Percentiles rank a stretch among this genome's conserved stretches.
phyloP scores from a whole-genome alignment of 1,284 basidiomycete species.

The Tremellales sp. region DNA sequence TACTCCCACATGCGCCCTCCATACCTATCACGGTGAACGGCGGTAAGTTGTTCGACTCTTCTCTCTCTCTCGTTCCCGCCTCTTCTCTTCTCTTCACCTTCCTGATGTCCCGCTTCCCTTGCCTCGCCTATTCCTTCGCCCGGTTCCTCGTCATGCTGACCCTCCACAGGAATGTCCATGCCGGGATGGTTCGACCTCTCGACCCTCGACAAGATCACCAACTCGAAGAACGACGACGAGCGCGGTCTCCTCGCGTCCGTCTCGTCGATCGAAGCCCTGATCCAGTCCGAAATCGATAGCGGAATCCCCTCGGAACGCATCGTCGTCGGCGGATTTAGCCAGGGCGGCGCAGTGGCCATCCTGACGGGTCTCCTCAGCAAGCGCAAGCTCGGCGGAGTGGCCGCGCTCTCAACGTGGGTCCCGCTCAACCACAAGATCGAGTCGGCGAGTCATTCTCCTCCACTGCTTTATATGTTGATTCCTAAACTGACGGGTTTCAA shows the following conservation, averaged over 20 bases:
- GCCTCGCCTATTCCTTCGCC: constrained; percentile 1
- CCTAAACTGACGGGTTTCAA: constrained; percentile 2
- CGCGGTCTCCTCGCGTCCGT: constrained; percentile 64
- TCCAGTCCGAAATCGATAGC: constrained; percentile 67
- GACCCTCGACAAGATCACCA: constrained; percentile 59
- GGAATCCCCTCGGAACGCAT: constrained; percentile 58
- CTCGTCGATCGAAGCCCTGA: constrained; percentile 61
- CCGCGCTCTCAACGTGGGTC: constrained; percentile 71
- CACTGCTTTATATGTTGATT: background rate
- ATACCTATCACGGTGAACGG: constrained; percentile 47
- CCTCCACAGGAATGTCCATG: constrained; percentile 28
- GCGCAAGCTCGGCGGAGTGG: constrained; percentile 67
- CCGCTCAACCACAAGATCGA: constrained; percentile 63
- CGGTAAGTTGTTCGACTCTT: constrained; percentile 27
- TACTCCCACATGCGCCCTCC: constrained; percentile 69
- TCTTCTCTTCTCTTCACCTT: constrained; percentile 1
- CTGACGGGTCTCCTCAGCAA: constrained; percentile 66
- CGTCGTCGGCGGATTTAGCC: constrained; percentile 80
- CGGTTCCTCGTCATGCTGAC: background rate
- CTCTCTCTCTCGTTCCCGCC: background rate
- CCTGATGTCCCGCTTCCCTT: background rate
- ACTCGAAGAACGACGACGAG: constrained; percentile 62
- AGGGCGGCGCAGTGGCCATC: constrained; percentile 76
- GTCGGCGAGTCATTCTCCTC: constrained; percentile 51
- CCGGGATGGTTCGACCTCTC: constrained; percentile 68